phyloP scores from a whole-genome alignment of 305 asterid species.

The Fraxinus dipetala region DNA sequence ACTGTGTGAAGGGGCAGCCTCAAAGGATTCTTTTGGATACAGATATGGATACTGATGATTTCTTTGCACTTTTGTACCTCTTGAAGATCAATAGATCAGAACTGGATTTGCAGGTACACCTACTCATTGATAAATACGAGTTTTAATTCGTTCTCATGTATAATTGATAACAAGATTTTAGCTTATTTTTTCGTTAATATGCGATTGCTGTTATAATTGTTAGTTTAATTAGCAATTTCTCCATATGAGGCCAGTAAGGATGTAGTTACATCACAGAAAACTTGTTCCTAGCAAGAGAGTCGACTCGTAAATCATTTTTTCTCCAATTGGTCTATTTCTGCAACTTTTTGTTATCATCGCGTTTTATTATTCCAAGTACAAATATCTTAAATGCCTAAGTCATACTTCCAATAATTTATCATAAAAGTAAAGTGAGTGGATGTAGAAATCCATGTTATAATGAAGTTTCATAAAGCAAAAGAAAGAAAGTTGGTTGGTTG shows the following conservation, averaged over 20 bases:
- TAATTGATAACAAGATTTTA: not conserved
- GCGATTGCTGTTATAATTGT: not conserved
- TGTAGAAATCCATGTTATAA: not conserved
- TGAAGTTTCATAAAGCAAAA: constrained; percentile 5
- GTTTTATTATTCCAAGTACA: not conserved
- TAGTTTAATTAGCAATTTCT: not conserved
- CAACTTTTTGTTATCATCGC: not conserved
- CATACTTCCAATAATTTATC: not conserved
- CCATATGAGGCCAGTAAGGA: not conserved
- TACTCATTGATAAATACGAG: not conserved
- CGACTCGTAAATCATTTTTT: not conserved
- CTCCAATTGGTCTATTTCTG: not conserved
- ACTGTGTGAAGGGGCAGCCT: constrained; percentile 34
- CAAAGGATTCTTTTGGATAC: constrained; percentile 77
- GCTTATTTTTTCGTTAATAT: not conserved
- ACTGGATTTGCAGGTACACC: constrained; percentile 66
- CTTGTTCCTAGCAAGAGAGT: not conserved
- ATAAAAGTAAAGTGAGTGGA: not conserved
- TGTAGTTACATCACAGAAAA: not conserved
- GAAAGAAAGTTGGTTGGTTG: not conserved
- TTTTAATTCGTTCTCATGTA: not conserved
- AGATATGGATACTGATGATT: constrained; percentile 84
- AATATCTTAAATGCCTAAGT: not conserved
- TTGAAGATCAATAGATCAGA: constrained; percentile 71
- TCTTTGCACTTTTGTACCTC: constrained; percentile 77